phyloP scores from a whole-genome alignment of 495 filamentous ascomycete genomes.

The Clavariopsis aquatica region DNA sequence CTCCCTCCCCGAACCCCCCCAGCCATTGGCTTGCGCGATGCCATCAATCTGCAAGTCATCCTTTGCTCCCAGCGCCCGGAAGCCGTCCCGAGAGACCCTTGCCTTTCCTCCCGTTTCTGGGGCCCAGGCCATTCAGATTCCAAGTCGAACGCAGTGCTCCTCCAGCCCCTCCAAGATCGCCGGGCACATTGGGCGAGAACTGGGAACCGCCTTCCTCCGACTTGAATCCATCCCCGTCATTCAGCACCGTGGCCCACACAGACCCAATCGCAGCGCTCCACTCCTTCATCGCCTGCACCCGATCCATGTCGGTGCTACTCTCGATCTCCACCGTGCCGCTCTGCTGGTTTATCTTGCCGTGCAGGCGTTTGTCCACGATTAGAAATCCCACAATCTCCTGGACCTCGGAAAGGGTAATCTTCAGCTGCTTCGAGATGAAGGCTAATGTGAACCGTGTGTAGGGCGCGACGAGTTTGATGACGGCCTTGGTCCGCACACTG shows the following conservation, averaged over 20 bases:
- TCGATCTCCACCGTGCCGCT: constrained; percentile 79
- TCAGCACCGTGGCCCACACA: constrained; percentile 45
- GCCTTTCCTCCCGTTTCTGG: constrained; percentile 32
- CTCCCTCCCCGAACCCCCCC: constrained; percentile 18
- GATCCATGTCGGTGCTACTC: constrained; percentile 70
- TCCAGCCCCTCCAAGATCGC: constrained; percentile 7
- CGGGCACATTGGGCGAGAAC: constrained; percentile 27
- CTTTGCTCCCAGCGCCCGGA: constrained; percentile 36
- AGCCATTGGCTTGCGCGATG: constrained; percentile 27
- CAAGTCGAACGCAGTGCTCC: constrained; percentile 19
- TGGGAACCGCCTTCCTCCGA: constrained; percentile 42
- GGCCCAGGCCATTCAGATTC: constrained; percentile 21
- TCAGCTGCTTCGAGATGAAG: constrained; percentile 83
- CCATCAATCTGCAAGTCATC: constrained; percentile 36
- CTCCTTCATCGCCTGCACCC: constrained; percentile 68
- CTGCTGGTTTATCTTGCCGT: constrained; percentile 87
- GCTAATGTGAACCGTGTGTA: constrained; percentile 87
- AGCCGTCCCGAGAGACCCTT: constrained; percentile 34
- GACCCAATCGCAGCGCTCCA: constrained; percentile 69
- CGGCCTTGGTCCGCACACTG: constrained; percentile 94
- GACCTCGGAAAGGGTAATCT: constrained; percentile 80
- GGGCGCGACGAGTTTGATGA: constrained; percentile 89
- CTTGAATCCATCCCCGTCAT: constrained; percentile 48
- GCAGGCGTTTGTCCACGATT: constrained; percentile 83
- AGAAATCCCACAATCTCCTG: constrained; percentile 91